Evolutionary conservation across 2,329 filamentous ascomycete species (phyloP).

Genomic region (Ophiognomonia clavigignenti-juglandacearum): DNA sequence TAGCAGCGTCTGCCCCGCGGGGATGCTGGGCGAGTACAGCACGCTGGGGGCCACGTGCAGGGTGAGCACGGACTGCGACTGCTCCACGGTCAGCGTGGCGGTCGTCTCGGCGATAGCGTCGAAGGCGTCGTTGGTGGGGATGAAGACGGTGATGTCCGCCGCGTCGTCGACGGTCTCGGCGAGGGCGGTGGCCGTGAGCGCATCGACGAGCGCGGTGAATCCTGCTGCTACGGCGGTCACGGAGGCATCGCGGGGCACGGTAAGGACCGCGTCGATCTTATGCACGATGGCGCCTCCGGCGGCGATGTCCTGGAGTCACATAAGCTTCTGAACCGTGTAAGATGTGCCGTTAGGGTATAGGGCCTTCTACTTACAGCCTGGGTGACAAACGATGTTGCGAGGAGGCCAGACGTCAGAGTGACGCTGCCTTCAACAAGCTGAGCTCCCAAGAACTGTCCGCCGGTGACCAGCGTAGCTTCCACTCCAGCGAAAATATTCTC

Average conservation of each 20-base stretch:
- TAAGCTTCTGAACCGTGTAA: too few relatives aligned
- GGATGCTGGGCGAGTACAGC: too few relatives aligned
- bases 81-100: neutral
- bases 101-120: neutral
- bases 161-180: neutral
- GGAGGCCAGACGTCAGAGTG: neutral
- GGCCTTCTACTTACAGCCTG: neutral
- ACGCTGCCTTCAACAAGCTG: neutral
- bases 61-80: constrained; percentile 1
- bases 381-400: neutral
- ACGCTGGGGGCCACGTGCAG: neutral
- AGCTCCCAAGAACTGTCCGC: constrained; percentile 1
- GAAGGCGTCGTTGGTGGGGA: constrained; percentile 3
- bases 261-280: constrained; percentile 5
- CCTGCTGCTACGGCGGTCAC: neutral
- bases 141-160: neutral
- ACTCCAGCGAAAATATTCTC: neutral
- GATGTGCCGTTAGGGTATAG: too few relatives aligned
- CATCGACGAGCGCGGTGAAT: neutral
- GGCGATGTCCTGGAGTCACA: neutral
- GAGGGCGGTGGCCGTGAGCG: neutral
- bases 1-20: neutral
- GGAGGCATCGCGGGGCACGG: constrained; percentile 2
- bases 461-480: neutral
- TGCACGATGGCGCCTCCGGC: constrained; percentile 1